A percentile compares a stretch with the other conserved stretches of the same genome.
Evolutionary conservation across 2,329 filamentous ascomycete species (phyloP).

Genomic region (Cladophialophora yegresii): DNA sequence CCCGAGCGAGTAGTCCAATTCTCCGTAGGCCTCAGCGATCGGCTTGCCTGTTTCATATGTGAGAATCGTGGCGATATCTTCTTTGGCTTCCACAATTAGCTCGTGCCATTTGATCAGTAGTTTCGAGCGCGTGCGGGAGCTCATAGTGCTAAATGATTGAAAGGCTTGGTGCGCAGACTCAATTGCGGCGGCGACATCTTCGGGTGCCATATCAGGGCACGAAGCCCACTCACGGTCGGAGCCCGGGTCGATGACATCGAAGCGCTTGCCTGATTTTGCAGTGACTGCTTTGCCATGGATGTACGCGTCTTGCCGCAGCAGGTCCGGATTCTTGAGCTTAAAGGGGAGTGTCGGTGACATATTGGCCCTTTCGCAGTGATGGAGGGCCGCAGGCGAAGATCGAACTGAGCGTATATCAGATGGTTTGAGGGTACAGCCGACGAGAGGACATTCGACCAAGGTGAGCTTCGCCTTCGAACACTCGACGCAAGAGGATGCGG

Average conservation of each 20-base stretch:
- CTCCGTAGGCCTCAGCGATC: conserved; percentile 70
- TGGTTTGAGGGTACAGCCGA: too few species aligned
- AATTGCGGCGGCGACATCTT: conserved; percentile 26
- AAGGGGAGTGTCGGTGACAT: too few species aligned
- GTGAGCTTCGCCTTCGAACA: too few species aligned
- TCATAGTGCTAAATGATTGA: conserved; percentile 53
- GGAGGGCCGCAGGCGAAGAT: too few species aligned
- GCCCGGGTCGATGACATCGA: conserved; percentile 22
- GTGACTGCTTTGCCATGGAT: conserved; percentile 2
- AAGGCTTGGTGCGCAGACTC: conserved; percentile 4
- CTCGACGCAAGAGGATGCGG: too few species aligned
- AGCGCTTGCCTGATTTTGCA: conserved; percentile 4
- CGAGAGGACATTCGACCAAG: too few species aligned
- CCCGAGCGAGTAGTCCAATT: conserved; percentile 70
- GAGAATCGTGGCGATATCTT: conserved; percentile 70
- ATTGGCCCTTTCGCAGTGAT: too few species aligned
- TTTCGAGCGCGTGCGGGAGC: conserved; percentile 72
- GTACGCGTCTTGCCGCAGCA: conserved; percentile 3
- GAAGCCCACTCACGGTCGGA: conserved; percentile 27
- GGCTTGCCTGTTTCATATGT: conserved; percentile 92
- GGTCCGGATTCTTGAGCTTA: too few species aligned
- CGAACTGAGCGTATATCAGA: too few species aligned
- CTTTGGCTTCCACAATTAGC: conserved; percentile 73
- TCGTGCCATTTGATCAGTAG: conserved; percentile 80
- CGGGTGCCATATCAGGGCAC: conserved; percentile 22